Evolutionary conservation across 768 basidiomycete genomes (phyloP), one percentile per base, ranked within the genome.

Genomic region (Epithele typhae): DNA sequence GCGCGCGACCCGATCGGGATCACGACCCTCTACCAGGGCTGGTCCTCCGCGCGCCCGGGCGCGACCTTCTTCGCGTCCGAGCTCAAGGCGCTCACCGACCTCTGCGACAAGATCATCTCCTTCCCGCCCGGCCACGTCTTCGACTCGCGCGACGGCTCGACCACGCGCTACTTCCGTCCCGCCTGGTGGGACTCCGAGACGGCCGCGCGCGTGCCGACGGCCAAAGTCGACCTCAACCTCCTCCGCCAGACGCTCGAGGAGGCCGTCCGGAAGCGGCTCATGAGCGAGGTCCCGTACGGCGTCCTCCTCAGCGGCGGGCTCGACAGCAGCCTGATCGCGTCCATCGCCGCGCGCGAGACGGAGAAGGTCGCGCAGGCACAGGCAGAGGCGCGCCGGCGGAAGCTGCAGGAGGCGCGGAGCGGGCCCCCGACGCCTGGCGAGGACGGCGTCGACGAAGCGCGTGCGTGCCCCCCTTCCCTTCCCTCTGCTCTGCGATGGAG

Each of bases 201-300:
- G 4, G 69, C 74, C 8, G 77, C 70, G 8, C 57, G 66, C 11
- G 73, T 84, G 48, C 86, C 92, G 24, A 76, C 78, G 38, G 74
- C 68, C 25, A 55, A 76, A 5, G 78, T 75, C 11, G 80, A 98
- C 64, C 68, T 86, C 36, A 84, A 73, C 6, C 66, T 77, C 19
- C 66, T 99, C 25, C 80, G 94, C 34, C 82, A 89, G 63, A 76
- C 84, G 0, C 75, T 99, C 23, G 96, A 98, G 68, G 84, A 77
- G 24, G 91, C 96, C 12, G 96, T 99, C 40, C 78, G 83, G 59
- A 99, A 98, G 66, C 77, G 96, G 39, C 70, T 99, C 17, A 99
- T 99, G 96, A 88, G 87, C 24, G 96, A 99, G 67, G 96, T 98
- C 10, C 96, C 96, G 3, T 99, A 94, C 56, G 96, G 96, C 48